phyloP scores from a whole-genome alignment of 306 rosid species.

The Echinosophora koreensis region DNA sequence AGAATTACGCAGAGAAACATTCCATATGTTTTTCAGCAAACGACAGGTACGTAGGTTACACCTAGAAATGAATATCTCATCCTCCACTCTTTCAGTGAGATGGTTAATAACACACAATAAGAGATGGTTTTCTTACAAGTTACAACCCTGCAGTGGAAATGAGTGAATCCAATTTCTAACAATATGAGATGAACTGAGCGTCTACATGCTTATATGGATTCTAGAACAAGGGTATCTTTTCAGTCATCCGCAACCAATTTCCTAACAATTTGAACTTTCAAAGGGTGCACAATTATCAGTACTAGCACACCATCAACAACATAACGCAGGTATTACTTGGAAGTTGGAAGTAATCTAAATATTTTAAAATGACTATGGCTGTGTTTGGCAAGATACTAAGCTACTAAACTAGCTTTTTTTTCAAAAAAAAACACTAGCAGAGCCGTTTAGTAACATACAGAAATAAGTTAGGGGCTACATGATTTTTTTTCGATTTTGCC shows the following conservation, averaged over 20 bases:
- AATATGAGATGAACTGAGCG: slow-evolving; percentile 8
- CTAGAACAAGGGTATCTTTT: slow-evolving; percentile 14
- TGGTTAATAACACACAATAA: neutral
- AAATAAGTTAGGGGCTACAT: too few species aligned
- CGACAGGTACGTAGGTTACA: too few species aligned
- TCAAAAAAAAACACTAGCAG: too few species aligned
- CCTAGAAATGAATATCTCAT: neutral
- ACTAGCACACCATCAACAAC: slow-evolving; percentile 11
- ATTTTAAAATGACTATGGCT: too few species aligned
- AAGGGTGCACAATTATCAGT: slow-evolving; percentile 8
- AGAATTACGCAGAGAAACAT: neutral
- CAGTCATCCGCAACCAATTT: neutral
- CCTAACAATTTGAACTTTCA: neutral
- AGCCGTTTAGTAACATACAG: too few species aligned
- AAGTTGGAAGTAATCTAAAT: slow-evolving; percentile 11
- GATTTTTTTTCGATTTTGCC: too few species aligned
- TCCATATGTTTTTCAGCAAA: neutral
- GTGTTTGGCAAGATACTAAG: too few species aligned
- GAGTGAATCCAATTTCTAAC: slow-evolving; percentile 25
- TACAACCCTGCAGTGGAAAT: slow-evolving; percentile 3
- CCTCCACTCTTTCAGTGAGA: neutral
- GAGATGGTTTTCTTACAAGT: neutral
- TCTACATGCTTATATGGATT: slow-evolving; percentile 26
- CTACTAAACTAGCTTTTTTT: too few species aligned
- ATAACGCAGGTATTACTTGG: neutral